Evolutionary conservation across 1,284 basidiomycete genomes (phyloP).

Genomic region (Pisolithus thermaeus): DNA sequence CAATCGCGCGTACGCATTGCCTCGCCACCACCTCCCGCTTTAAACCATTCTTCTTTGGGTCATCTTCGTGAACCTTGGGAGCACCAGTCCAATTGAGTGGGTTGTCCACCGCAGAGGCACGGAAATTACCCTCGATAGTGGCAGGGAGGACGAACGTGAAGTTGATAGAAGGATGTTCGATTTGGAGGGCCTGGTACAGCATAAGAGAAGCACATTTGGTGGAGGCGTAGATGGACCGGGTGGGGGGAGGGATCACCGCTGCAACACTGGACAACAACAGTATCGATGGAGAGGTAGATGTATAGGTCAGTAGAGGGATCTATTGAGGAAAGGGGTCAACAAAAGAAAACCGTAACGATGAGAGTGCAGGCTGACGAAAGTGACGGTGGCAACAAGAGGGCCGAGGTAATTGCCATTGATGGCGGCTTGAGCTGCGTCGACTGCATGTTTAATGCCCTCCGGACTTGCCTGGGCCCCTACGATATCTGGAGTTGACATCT

Average conservation of each 20-base stretch:
- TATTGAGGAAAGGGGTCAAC: conserved; percentile 24
- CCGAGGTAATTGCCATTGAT: conserved; percentile 61
- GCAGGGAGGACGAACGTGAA: conserved; percentile 57
- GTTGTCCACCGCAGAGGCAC: conserved; percentile 69
- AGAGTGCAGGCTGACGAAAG: conserved; percentile 49
- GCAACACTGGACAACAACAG: conserved; percentile 79
- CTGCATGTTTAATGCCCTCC: conserved; percentile 47
- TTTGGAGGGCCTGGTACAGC: conserved; percentile 73
- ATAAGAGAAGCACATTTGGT: conserved; percentile 79
- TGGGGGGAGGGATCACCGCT: conserved; percentile 80
- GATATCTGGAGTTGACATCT: conserved; percentile 32
- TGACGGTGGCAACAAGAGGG: conserved; percentile 55
- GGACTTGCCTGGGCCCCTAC: conserved; percentile 34
- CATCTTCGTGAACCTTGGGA: conserved; percentile 36
- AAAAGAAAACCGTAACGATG: not conserved
- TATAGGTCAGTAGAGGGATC: conserved; percentile 73
- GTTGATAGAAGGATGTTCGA: conserved; percentile 65
- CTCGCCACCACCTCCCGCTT: conserved; percentile 51
- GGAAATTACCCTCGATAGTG: conserved; percentile 74
- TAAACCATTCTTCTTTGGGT: conserved; percentile 52
- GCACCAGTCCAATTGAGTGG: conserved; percentile 28
- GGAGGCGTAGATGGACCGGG: conserved; percentile 78
- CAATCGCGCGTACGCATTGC: conserved; percentile 53
- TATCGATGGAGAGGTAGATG: conserved; percentile 69
- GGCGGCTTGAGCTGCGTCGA: conserved; percentile 50